Evolutionary conservation across 345 rosid species (phyloP).

Genomic region (Populus pruinosa): DNA sequence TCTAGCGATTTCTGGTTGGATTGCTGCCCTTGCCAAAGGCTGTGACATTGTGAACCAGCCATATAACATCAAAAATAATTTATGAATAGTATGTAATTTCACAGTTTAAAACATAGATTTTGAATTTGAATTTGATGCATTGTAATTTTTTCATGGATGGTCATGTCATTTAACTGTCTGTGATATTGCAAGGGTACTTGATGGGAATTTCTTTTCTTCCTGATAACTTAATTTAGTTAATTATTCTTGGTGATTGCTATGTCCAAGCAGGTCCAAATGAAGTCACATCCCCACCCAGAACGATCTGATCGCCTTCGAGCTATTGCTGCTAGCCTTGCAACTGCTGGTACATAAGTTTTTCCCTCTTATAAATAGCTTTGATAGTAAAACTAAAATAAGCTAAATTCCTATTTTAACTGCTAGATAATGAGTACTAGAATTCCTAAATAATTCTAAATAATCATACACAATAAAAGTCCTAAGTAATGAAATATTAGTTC

Average conservation of each 20-base stretch:
- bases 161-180: background rate
- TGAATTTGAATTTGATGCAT: background rate
- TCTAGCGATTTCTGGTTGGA: background rate
- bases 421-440: too few relatives aligned
- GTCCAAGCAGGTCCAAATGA: slow-evolving; percentile 70
- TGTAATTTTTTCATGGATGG: background rate
- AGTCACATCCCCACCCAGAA: slow-evolving; percentile 93
- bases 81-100: background rate
- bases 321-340: slow-evolving; percentile 87
- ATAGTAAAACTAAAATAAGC: background rate
- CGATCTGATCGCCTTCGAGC: slow-evolving; percentile 97
- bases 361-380: background rate
- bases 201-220: background rate
- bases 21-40: background rate
- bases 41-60: background rate
- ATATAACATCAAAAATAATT: background rate
- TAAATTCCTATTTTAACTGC: too few relatives aligned
- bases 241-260: slow-evolving; percentile 34
- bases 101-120: background rate
- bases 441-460: too few relatives aligned
- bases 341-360: slow-evolving; percentile 57
- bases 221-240: slow-evolving; percentile 6
- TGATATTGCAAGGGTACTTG: background rate
- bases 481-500: too few relatives aligned
- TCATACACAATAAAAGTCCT: too few relatives aligned